Evolutionary conservation across 2,329 filamentous ascomycete species (phyloP).

Genomic region (Onygenales sp.): DNA sequence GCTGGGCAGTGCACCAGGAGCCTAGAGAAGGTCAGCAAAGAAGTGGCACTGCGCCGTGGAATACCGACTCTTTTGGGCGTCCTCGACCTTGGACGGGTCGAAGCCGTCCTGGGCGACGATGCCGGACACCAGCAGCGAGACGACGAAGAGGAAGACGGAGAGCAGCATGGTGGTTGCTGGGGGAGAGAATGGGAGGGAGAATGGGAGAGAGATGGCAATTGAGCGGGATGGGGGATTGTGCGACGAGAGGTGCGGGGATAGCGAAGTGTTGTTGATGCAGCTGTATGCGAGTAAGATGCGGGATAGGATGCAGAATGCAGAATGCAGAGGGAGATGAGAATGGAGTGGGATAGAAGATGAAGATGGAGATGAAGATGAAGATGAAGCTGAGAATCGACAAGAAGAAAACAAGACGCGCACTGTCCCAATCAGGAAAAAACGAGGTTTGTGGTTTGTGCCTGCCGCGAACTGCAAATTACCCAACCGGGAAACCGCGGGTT

Average conservation of each 20-base stretch:
- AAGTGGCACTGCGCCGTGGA: neutral
- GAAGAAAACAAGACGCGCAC: neutral
- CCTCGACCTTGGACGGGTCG: constrained; percentile 31
- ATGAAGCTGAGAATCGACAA: neutral
- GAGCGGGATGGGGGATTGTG: too few species aligned
- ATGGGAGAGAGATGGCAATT: neutral
- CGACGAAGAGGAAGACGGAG: constrained; percentile 35
- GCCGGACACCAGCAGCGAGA: constrained; percentile 37
- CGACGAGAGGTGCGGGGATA: too few species aligned
- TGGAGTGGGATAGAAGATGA: neutral
- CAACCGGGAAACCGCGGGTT: too few species aligned
- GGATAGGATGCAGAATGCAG: neutral
- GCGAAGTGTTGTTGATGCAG: too few species aligned
- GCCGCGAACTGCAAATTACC: too few species aligned
- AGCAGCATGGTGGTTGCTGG: constrained; percentile 27
- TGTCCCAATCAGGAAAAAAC: neutral
- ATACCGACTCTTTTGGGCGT: constrained; percentile 22
- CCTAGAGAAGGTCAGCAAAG: constrained; percentile 23
- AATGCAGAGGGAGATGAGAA: neutral
- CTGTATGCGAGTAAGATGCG: too few species aligned
- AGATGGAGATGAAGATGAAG: neutral
- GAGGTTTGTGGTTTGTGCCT: neutral
- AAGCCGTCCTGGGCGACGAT: constrained; percentile 39
- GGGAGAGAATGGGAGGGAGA: neutral
- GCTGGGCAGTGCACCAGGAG: constrained; percentile 50